Percentiles rank a stretch among this genome's conserved stretches.
These are phyloP conservation scores for Dryadomyces quercivorus DNA, from an alignment of 2,329 filamentous ascomycete genomes.

Conservation along the genomic window DNA sequence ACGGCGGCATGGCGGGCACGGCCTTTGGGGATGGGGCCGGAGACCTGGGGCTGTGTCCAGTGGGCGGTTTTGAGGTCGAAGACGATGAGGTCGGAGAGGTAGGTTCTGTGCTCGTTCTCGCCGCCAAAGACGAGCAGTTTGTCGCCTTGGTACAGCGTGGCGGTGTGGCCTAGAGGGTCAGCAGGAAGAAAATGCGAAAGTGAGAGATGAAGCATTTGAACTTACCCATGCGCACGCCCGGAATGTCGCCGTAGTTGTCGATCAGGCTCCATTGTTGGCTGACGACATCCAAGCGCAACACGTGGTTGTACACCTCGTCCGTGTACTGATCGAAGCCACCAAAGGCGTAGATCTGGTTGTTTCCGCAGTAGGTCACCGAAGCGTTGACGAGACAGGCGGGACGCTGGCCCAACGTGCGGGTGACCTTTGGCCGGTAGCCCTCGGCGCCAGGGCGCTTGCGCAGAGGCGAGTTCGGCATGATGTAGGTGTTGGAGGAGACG, in stretches of 20 bases:
- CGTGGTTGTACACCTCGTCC: conserved; percentile 98
- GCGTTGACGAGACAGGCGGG: conserved; percentile 95
- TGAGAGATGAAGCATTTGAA: neutral
- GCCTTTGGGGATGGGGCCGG: conserved; percentile 75
- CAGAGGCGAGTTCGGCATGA: conserved; percentile 78
- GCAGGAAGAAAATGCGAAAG: conserved; percentile 1
- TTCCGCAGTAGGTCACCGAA: conserved; percentile 95
- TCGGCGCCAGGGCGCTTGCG: conserved; percentile 55
- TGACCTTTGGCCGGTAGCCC: conserved; percentile 75
- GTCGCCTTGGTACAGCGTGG: conserved; percentile 83
- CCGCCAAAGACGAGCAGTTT: conserved; percentile 96
- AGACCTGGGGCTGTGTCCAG: conserved; percentile 86
- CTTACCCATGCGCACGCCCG: conserved; percentile 89
- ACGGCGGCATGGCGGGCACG: conserved; percentile 88
- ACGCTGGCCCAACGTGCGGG: conserved; percentile 62
- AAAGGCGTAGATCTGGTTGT: conserved; percentile 96
- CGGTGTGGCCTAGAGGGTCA: conserved; percentile 62
- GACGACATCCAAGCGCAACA: conserved; percentile 74
- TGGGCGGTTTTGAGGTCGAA: conserved; percentile 90
- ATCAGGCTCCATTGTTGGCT: conserved; percentile 90
- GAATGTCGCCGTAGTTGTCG: conserved; percentile 97
- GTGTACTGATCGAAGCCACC: conserved; percentile 98
- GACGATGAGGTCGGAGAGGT: conserved; percentile 89
- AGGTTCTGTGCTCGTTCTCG: conserved; percentile 93
- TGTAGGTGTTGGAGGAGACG: conserved; percentile 60